Evolutionary conservation across 2,329 filamentous ascomycete genomes (phyloP), one percentile per base, ranked within the genome.

Genomic region (Triangularia setosa): DNA sequence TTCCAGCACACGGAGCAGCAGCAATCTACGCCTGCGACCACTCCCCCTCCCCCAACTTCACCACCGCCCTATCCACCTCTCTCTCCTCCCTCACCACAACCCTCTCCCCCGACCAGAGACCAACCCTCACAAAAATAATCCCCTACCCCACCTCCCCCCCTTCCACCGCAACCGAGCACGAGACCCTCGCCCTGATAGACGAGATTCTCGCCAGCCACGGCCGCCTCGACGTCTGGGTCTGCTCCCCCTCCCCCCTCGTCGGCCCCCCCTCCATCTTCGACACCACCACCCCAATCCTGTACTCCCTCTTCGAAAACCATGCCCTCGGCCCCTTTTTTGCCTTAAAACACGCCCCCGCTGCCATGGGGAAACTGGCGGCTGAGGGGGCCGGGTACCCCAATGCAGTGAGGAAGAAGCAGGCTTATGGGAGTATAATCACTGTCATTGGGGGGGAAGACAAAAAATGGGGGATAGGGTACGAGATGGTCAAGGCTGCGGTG

Each of bases 341-440:
- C 1, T 78, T 88, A 66, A 88, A 88, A 72, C 87, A 88, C 69
- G 85, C 84, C 0, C 85, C 86, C 0, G 81, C 84, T 2, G 86
- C 87, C 1, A 88, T 89, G 86, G 79, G 76, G 18, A 88, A 88
- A 72, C 80, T 82, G 7, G 82, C 82, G 6, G 83, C 82, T 0
- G 78, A 80, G 0, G 82, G 74, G 65, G 74, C 83, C 66, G 79
- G 82, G 53, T 88, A 89, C 69, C 79, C 83, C 0, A 88, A 88
- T 69, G 86, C 86, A 0, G 82, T 84, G 12, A 83, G 84, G 0
- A 88, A 88, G 70, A 81, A 83, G 68, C 79, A 81, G 58, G 77
- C 79, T n/a, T 88, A 88, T 70, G 86, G 86, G 2, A 84, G 80
- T 67, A 87, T 88, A 64, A 80, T 88, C 53, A 84, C 88, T n/a